Conservation (phyloP, 225 moss, liverwort and hornwort genomes). For the Straminergon stramineum region DNA sequence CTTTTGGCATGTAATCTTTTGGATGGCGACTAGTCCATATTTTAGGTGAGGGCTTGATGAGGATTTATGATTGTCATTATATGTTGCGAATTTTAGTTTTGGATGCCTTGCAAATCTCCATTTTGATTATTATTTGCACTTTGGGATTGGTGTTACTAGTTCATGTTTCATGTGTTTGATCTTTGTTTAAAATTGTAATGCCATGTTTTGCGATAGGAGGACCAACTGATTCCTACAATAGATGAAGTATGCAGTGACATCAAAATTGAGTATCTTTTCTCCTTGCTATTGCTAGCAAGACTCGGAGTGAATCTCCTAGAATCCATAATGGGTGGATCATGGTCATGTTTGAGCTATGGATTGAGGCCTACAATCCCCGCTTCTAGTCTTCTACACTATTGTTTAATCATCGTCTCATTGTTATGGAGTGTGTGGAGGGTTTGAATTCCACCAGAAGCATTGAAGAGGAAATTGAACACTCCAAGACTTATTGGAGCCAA, state of each 20-base stretch:
- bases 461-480: not conserved
- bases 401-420: rapidly evolving
- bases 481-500: not conserved
- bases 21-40: not conserved
- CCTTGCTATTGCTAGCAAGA: not conserved
- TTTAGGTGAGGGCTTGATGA: not conserved
- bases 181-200: not conserved
- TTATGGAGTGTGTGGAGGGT: rapidly evolving
- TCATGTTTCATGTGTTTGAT: not conserved
- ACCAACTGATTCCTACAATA: not conserved
- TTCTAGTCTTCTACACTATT: not conserved
- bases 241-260: rapidly evolving
- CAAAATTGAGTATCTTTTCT: not conserved
- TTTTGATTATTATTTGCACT: not conserved
- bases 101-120: not conserved
- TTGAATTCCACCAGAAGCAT: rapidly evolving
- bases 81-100: not conserved
- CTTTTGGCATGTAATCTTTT: not conserved
- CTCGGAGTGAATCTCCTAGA: not conserved
- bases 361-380: rapidly evolving
- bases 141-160: not conserved
- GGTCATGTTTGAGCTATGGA: not conserved
- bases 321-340: not conserved
- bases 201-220: not conserved
- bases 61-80: not conserved